Base-by-base conservation (phyloP, 768 basidiomycete genomes). In the Albatrellus ellisii region DNA sequence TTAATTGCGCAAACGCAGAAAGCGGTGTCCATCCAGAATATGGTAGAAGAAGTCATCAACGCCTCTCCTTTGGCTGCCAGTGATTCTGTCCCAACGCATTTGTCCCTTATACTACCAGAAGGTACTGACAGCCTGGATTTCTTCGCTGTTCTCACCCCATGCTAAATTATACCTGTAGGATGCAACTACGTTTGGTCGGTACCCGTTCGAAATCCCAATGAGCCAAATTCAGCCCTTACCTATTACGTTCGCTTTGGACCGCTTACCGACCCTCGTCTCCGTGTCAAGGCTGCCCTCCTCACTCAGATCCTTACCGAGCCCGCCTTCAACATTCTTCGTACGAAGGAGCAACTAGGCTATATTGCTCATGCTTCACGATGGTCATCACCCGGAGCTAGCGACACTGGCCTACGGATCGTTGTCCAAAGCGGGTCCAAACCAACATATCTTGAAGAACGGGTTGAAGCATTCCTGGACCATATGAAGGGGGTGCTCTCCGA, bases 261-360 rank as follows among this genome's bases (percentile, higher is more conserved):
- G 28, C 56, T 77, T 25, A 64, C 65, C 6, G 75, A 91, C 54
- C 69, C 75, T 35, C 68, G 59, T 15, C 62, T 74, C 9, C 78
- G 91, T 3, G 78, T 85, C 20, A 67, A 69, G 1, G 69, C 79
- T 18, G 62, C 76, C 2, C 69, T 99, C 11, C 75, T 97, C 18
- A 70, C 70, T 0, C 88, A 92, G 51, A 83, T 98, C 43, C 68
- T 92, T 27, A 66, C 72, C n/a, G 95, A 99, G 52, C 94, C 92
- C 1, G 74, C 84, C 8, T 99, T 98, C 62, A 79, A 94, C 56
- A 65, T 79, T 18, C 72, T 99, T 24, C 79, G 95, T 22, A 97
- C 92, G 3, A 79, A 88, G 56, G 89, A 98, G 56, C 95, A 99
- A 59, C 70, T 99, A 1, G 95, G 95, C 4, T 99, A 99, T 58